Conservation (phyloP, 768 basidiomycete genomes). For the Pulveroboletus sp. region DNA sequence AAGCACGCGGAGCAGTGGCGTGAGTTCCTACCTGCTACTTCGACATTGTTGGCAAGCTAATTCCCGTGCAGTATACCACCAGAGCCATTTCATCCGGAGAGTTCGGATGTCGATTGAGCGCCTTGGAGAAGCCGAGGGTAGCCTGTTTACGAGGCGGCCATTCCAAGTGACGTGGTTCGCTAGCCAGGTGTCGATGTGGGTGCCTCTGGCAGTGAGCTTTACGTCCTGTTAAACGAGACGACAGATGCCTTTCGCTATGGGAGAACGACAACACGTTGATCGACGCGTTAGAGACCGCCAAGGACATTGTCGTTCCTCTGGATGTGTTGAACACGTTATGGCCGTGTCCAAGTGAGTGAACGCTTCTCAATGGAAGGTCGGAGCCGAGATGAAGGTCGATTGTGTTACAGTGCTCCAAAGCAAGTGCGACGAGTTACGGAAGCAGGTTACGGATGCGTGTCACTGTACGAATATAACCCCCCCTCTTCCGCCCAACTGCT, state of each 20-base stretch:
- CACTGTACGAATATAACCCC: slow-evolving; percentile 36
- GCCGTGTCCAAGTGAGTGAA: slow-evolving; percentile 48
- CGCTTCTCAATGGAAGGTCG: slow-evolving; percentile 3
- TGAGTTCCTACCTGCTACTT: slow-evolving; percentile 36
- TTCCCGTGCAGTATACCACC: slow-evolving; percentile 52
- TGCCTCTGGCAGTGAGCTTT: not conserved
- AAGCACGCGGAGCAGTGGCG: slow-evolving; percentile 77
- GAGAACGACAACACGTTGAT: slow-evolving; percentile 52
- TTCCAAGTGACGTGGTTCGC: slow-evolving; percentile 70
- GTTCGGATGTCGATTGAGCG: slow-evolving; percentile 52
- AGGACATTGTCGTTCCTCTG: slow-evolving; percentile 55
- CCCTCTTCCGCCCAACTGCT: slow-evolving; percentile 37
- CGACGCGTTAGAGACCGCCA: slow-evolving; percentile 61
- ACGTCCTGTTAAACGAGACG: not conserved
- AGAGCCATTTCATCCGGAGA: slow-evolving; percentile 59
- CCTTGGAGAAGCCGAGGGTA: slow-evolving; percentile 45
- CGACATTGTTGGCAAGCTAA: slow-evolving; percentile 1
- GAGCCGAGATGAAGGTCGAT: slow-evolving; percentile 8
- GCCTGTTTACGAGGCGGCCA: slow-evolving; percentile 61
- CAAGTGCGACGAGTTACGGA: slow-evolving; percentile 46
- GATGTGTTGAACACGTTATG: slow-evolving; percentile 68
- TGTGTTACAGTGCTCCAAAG: slow-evolving; percentile 39
- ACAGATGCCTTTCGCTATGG: slow-evolving; percentile 64
- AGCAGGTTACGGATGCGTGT: slow-evolving; percentile 47
- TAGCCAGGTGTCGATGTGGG: slow-evolving; percentile 60